Percentiles rank a stretch among this genome's conserved stretches.
phyloP scores from a whole-genome alignment of 495 filamentous ascomycete species.

The Glonium stellatum region DNA sequence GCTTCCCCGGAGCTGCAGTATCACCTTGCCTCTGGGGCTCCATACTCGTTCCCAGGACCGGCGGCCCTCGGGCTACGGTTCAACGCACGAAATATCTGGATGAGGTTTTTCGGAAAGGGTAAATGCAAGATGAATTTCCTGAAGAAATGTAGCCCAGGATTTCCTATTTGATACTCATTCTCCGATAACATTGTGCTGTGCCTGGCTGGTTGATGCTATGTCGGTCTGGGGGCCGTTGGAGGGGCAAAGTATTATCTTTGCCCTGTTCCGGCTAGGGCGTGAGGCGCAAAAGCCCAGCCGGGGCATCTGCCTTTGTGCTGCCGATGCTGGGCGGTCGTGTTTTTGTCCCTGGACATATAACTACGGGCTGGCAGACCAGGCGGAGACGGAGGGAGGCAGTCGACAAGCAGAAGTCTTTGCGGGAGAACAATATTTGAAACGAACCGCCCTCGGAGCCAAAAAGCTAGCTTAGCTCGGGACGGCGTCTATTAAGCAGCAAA shows the following conservation, averaged over 20 bases:
- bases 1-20: slow-evolving; percentile 13
- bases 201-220: slow-evolving; percentile 1
- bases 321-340: too few relatives aligned
- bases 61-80: slow-evolving; percentile 8
- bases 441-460: too few relatives aligned
- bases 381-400: too few relatives aligned
- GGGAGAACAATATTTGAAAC: too few relatives aligned
- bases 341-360: too few relatives aligned
- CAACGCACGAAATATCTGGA: slow-evolving; percentile 6
- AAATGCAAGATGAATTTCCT: slow-evolving; percentile 14
- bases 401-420: too few relatives aligned
- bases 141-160: slow-evolving; percentile 15
- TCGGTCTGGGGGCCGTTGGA: slow-evolving; percentile 9
- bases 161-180: slow-evolving; percentile 19
- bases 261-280: background rate
- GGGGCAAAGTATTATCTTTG: slow-evolving; percentile 9
- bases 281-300: background rate
- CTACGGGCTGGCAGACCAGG: too few relatives aligned
- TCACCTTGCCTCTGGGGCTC: slow-evolving; percentile 7
- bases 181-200: slow-evolving; percentile 18
- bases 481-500: too few relatives aligned
- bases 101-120: slow-evolving; percentile 15
- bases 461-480: too few relatives aligned
- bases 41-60: slow-evolving; percentile 15
- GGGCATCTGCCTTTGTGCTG: background rate